These are phyloP conservation scores for Chernovozyma sophiae-reginae DNA, from an alignment of 1,139 yeast species.

Conservation along the genomic window DNA sequence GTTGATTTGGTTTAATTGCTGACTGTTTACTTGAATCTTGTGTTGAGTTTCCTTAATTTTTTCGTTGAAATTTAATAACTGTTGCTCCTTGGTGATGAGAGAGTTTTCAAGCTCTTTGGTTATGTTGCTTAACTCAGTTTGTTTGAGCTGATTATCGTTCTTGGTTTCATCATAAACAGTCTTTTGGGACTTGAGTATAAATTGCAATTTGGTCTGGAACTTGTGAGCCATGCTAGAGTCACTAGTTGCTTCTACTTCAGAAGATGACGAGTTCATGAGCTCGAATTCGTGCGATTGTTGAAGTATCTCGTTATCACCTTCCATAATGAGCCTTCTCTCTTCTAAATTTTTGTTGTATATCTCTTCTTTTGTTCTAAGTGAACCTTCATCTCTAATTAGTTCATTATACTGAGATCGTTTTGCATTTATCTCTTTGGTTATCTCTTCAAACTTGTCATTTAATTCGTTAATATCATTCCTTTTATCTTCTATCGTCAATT, in stretches of 20 bases:
- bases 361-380: slow-evolving; percentile 46
- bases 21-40: slow-evolving; percentile 31
- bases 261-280: no score
- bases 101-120: slow-evolving; percentile 10
- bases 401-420: slow-evolving; percentile 35
- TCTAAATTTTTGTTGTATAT: slow-evolving; percentile 16
- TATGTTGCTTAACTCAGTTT: not conserved
- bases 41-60: slow-evolving; percentile 27
- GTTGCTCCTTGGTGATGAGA: slow-evolving; percentile 40
- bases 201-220: not conserved
- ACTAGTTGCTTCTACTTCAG: not conserved
- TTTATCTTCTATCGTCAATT: slow-evolving; percentile 38
- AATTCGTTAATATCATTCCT: slow-evolving; percentile 20
- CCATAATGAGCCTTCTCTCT: slow-evolving; percentile 10
- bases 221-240: not conserved
- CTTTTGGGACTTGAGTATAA: not conserved
- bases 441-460: slow-evolving; percentile 14
- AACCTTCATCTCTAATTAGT: slow-evolving; percentile 53
- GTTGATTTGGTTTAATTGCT: slow-evolving; percentile 30
- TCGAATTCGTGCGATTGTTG: not conserved
- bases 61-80: slow-evolving; percentile 28
- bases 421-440: slow-evolving; percentile 13
- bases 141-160: not conserved
- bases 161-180: not conserved
- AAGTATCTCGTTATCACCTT: slow-evolving; percentile 7